Percentiles rank a stretch among this genome's conserved stretches.
These are phyloP conservation scores for Pueraria montana DNA, from an alignment of 306 rosid genomes.

Conservation along the genomic window DNA sequence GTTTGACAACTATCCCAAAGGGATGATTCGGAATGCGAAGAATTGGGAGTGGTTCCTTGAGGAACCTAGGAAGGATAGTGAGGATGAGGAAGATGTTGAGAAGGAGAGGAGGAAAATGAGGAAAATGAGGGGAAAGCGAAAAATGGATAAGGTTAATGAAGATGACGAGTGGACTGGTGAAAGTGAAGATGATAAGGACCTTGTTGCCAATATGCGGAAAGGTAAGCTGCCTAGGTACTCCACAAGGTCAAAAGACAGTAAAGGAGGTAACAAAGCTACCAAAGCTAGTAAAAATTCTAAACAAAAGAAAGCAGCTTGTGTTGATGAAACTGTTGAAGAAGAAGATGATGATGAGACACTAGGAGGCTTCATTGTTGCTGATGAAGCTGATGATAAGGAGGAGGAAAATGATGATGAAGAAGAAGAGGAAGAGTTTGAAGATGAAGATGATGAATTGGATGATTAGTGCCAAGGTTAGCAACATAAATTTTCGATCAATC, in stretches of 20 bases:
- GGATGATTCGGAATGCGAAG: slow-evolving; percentile 59
- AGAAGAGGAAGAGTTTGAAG: slow-evolving; percentile 60
- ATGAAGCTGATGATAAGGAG: slow-evolving; percentile 58
- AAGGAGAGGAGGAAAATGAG: slow-evolving; percentile 41
- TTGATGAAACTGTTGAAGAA: slow-evolving; percentile 45
- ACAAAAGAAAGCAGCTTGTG: slow-evolving; percentile 52
- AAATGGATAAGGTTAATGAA: slow-evolving; percentile 47
- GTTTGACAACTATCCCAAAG: slow-evolving; percentile 79
- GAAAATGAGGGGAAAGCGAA: slow-evolving; percentile 59
- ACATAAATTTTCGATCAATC: not conserved
- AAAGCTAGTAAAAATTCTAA: slow-evolving; percentile 45
- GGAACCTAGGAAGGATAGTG: slow-evolving; percentile 63
- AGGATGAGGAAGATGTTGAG: slow-evolving; percentile 58
- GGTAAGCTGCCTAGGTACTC: slow-evolving; percentile 60
- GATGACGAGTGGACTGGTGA: slow-evolving; percentile 82
- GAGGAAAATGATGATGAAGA: slow-evolving; percentile 56
- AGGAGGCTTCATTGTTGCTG: slow-evolving; percentile 77
- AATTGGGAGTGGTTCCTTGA: slow-evolving; percentile 89
- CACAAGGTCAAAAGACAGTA: slow-evolving; percentile 65
- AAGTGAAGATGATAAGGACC: slow-evolving; percentile 62
- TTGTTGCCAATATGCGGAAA: slow-evolving; percentile 58
- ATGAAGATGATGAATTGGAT: slow-evolving; percentile 50
- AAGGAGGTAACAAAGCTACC: slow-evolving; percentile 37
- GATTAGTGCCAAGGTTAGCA: slow-evolving; percentile 27
- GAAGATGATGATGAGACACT: slow-evolving; percentile 62